phyloP scores from a whole-genome alignment of 768 basidiomycete species.

The Brasilioporus rufonigricans region DNA sequence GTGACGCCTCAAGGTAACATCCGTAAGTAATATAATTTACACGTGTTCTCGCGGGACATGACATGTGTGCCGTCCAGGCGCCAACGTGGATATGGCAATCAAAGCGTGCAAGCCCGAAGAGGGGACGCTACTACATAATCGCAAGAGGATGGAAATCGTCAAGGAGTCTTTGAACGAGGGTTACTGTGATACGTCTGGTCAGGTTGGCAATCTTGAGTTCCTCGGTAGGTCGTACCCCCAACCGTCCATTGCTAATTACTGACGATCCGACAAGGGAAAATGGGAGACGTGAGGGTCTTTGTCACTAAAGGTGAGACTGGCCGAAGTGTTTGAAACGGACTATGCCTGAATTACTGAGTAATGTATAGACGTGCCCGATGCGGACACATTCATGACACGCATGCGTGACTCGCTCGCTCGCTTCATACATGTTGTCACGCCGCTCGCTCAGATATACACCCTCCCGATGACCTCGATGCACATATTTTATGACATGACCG shows the following conservation, averaged over 20 bases:
- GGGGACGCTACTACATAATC: constrained; percentile 56
- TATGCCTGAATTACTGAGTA: background rate
- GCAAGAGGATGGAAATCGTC: constrained; percentile 66
- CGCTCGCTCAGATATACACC: constrained; percentile 68
- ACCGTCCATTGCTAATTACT: background rate
- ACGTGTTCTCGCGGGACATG: background rate
- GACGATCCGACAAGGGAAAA: constrained; percentile 43
- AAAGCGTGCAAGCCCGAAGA: constrained; percentile 71
- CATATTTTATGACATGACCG: constrained; percentile 80
- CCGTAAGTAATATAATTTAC: constrained; percentile 27
- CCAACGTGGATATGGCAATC: constrained; percentile 70
- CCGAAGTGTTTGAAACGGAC: background rate
- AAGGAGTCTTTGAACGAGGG: constrained; percentile 77
- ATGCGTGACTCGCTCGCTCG: constrained; percentile 62
- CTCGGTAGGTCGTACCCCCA: constrained; percentile 45
- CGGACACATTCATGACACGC: constrained; percentile 44
- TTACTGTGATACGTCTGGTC: constrained; percentile 77
- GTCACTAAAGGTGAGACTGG: constrained; percentile 52
- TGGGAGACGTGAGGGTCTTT: constrained; percentile 62
- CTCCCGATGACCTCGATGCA: constrained; percentile 74
- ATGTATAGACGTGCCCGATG: constrained; percentile 54
- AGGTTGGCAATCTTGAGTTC: constrained; percentile 54
- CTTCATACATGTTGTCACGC: constrained; percentile 68
- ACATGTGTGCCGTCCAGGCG: constrained; percentile 29
- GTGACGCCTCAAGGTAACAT: constrained; percentile 46